Conservation (phyloP, 139 green algal species). For the Choricystis sp. region DNA sequence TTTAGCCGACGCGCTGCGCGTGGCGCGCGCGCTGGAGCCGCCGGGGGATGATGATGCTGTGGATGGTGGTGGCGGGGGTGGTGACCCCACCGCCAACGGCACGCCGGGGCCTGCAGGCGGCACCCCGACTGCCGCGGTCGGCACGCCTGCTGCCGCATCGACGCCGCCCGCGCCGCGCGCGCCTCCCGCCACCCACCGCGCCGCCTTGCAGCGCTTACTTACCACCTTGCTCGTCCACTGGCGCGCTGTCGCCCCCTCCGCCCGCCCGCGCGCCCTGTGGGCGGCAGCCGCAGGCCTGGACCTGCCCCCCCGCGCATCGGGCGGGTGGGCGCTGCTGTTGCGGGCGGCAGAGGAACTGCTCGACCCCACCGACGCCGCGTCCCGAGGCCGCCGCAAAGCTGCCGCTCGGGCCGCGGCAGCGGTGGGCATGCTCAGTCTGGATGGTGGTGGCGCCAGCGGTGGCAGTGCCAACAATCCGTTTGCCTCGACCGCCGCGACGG, state of each 20-base stretch:
- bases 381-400: no score
- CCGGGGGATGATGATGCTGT: no score
- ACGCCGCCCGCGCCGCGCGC: no score
- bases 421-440: not conserved
- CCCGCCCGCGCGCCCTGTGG: not conserved
- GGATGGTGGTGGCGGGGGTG: not conserved
- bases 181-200: not conserved
- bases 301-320: not conserved
- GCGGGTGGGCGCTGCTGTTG: not conserved
- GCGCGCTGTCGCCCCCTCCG: not conserved
- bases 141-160: not conserved
- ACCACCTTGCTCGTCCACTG: not conserved
- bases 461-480: not conserved
- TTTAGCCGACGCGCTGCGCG: not conserved
- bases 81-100: no score
- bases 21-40: not conserved
- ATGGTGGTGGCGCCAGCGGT: not conserved
- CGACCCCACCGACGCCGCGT: not conserved
- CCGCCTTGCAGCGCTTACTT: not conserved
- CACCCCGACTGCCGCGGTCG: not conserved
- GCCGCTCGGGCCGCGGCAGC: no score
- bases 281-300: not conserved
- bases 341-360: not conserved
- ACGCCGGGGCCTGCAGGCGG: no score
- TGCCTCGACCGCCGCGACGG: not conserved